Percentiles rank a stretch among this genome's conserved stretches.
Conservation (phyloP, 176 grass and related monocot genomes). For the Oryza officinalis region DNA sequence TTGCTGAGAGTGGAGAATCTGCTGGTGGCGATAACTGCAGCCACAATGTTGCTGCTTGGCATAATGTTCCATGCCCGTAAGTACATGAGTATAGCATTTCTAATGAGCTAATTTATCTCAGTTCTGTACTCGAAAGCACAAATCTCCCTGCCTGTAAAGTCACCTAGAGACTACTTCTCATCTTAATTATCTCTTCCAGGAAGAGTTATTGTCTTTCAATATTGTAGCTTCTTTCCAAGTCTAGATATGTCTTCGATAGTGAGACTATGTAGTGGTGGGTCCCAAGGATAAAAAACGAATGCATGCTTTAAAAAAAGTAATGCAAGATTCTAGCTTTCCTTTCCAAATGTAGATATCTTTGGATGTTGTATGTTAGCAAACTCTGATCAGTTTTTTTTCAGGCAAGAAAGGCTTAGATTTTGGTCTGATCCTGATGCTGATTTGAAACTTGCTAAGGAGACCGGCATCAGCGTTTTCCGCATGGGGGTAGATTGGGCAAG, state of each 20-base stretch:
- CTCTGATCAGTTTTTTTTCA: slow-evolving; percentile 31
- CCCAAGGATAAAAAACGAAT: background rate
- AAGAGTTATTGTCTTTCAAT: background rate
- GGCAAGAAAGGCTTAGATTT: slow-evolving; percentile 90
- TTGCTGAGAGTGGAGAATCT: slow-evolving; percentile 47
- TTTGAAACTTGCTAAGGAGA: slow-evolving; percentile 89
- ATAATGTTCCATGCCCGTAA: slow-evolving; percentile 90
- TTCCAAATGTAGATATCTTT: background rate
- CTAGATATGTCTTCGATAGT: background rate
- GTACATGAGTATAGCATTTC: slow-evolving; percentile 20
- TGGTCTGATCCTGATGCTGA: slow-evolving; percentile 96
- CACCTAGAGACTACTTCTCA: background rate
- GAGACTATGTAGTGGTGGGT: background rate
- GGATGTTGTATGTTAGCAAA: slow-evolving; percentile 11
- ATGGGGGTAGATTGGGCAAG: slow-evolving; percentile 96
- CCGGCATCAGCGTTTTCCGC: slow-evolving; percentile 72
- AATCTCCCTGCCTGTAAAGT: background rate
- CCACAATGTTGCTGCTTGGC: slow-evolving; percentile 88
- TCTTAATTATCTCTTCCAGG: background rate
- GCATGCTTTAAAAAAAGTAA: background rate
- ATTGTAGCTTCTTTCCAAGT: background rate
- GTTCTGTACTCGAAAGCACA: background rate
- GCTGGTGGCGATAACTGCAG: slow-evolving; percentile 34
- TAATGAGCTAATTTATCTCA: background rate
- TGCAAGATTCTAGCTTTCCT: background rate